Conservation (phyloP, 768 basidiomycete genomes). For the Boletus pseudopeckii region DNA sequence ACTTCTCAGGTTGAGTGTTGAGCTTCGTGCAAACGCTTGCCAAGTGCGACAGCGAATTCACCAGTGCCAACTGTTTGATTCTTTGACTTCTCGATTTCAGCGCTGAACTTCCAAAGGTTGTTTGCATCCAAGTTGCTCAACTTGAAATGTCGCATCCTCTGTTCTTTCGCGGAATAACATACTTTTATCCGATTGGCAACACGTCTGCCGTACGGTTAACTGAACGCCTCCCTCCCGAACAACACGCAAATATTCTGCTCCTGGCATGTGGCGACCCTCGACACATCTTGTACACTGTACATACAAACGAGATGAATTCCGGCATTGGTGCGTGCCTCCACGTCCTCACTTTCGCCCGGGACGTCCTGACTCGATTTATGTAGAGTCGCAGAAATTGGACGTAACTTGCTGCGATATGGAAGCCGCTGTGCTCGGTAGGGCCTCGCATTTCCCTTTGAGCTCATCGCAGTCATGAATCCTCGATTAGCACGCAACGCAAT, state of each 20-base stretch:
- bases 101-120: too few species aligned
- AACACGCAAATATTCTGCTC: constrained; percentile 46
- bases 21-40: neutral
- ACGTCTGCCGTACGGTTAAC: constrained; percentile 52
- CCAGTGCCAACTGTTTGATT: too few species aligned
- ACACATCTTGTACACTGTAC: constrained; percentile 49
- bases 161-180: constrained; percentile 30
- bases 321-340: constrained; percentile 6
- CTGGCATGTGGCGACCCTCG: constrained; percentile 58
- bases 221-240: constrained; percentile 44
- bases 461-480: neutral
- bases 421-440: constrained; percentile 28
- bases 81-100: too few species aligned
- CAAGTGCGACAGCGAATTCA: neutral
- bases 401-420: constrained; percentile 32
- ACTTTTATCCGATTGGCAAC: constrained; percentile 60
- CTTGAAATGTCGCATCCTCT: constrained; percentile 24
- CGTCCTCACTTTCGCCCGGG: neutral
- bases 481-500: constrained; percentile 28
- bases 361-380: neutral
- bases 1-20: neutral
- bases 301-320: constrained; percentile 13
- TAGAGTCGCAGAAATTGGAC: constrained; percentile 26
- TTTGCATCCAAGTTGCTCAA: neutral
- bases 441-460: neutral